Conservation (phyloP, 305 asterid genomes). For the Fraxinus xanthoxyloides region DNA sequence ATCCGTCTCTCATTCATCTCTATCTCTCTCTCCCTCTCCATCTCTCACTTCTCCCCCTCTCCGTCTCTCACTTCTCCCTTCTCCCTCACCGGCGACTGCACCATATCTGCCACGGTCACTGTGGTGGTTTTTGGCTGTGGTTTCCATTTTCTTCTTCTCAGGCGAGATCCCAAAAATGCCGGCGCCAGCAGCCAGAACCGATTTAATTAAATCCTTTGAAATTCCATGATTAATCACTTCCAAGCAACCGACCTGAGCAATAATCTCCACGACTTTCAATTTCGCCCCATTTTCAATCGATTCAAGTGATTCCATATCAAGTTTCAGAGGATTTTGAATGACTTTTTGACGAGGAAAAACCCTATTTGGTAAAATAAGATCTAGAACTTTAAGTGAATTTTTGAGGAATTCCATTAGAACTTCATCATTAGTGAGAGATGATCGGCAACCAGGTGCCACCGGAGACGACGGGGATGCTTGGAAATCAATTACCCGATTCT, state of each 20-base stretch:
- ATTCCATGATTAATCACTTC: conserved; percentile 73
- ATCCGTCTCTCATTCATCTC: too few relatives aligned
- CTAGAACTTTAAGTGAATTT: conserved; percentile 65
- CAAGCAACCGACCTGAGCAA: conserved; percentile 59
- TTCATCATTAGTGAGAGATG: conserved; percentile 60
- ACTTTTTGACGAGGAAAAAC: conserved; percentile 65
- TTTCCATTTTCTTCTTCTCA: conserved; percentile 46
- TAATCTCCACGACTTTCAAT: conserved; percentile 30
- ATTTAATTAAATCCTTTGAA: conserved; percentile 44
- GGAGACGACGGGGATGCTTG: conserved; percentile 96
- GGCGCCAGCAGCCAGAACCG: conserved; percentile 42
- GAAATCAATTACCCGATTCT: conserved; percentile 50
- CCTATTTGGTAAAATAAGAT: conserved; percentile 66
- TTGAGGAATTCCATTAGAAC: conserved; percentile 62
- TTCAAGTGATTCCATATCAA: conserved; percentile 39
- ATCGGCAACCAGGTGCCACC: conserved; percentile 63
- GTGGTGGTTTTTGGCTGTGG: too few relatives aligned
- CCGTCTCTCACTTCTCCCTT: too few relatives aligned
- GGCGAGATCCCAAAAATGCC: conserved; percentile 51
- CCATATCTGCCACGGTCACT: too few relatives aligned
- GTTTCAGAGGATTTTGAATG: conserved; percentile 41
- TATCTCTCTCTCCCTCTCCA: too few relatives aligned
- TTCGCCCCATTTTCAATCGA: conserved; percentile 26
- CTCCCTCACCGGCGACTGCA: too few relatives aligned
- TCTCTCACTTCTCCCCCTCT: too few relatives aligned